phyloP scores from a whole-genome alignment of 768 basidiomycete genomes.

The Chalciporus chontae region DNA sequence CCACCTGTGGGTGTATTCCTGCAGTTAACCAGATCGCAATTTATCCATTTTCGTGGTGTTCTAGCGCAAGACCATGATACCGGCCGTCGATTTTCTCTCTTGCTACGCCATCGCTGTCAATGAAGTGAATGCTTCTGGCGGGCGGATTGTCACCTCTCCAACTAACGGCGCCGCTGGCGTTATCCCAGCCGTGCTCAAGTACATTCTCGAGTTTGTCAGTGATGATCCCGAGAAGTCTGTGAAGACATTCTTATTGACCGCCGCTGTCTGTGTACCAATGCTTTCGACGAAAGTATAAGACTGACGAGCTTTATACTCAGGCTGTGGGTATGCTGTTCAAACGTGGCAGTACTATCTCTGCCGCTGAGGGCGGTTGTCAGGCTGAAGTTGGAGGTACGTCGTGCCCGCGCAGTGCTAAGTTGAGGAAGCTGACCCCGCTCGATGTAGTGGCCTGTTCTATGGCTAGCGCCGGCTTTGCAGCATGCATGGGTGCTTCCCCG shows the following conservation, averaged over 20 bases:
- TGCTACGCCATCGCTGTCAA: slow-evolving; percentile 95
- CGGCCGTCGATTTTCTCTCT: slow-evolving; percentile 89
- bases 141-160: slow-evolving; percentile 91
- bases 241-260: slow-evolving; percentile 86
- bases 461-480: slow-evolving; percentile 92
- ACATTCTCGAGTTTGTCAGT: slow-evolving; percentile 86
- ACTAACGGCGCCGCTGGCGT: slow-evolving; percentile 94
- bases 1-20: slow-evolving; percentile 58
- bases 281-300: neutral
- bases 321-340: slow-evolving; percentile 96
- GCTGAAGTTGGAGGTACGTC: slow-evolving; percentile 86
- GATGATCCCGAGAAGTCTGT: slow-evolving; percentile 89
- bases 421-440: neutral
- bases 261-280: slow-evolving; percentile 51
- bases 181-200: slow-evolving; percentile 90
- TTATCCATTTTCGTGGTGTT: slow-evolving; percentile 1
- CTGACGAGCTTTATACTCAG: slow-evolving; percentile 34
- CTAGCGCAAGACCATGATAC: slow-evolving; percentile 82
- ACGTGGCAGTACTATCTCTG: slow-evolving; percentile 93
- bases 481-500: slow-evolving; percentile 89
- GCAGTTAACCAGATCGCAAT: neutral
- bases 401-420: neutral
- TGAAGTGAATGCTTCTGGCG: slow-evolving; percentile 91
- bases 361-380: slow-evolving; percentile 93
- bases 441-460: slow-evolving; percentile 84